phyloP scores from a whole-genome alignment of 495 filamentous ascomycete species.

The Bombardia bombarda region DNA sequence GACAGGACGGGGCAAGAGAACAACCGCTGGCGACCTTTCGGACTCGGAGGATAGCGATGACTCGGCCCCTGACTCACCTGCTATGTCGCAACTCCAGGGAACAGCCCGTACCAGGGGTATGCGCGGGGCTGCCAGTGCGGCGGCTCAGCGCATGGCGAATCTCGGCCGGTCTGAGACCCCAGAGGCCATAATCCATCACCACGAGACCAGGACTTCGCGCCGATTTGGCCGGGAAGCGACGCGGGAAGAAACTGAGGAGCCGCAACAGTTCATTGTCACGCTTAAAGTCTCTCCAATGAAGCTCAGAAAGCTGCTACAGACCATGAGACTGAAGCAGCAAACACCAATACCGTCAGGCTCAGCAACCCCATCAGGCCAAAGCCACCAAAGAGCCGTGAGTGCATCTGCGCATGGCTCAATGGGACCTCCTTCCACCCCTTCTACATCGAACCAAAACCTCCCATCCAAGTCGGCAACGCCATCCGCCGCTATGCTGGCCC shows the following conservation, averaged over 20 bases:
- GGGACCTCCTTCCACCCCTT: conserved; percentile 45
- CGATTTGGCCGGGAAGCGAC: conserved; percentile 47
- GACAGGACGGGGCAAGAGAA: conserved; percentile 48
- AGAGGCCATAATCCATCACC: conserved; percentile 62
- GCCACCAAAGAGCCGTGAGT: conserved; percentile 40
- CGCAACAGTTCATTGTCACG: conserved; percentile 58
- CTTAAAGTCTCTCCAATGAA: conserved; percentile 60
- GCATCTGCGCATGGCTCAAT: conserved; percentile 47
- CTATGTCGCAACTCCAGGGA: conserved; percentile 62
- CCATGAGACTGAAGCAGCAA: conserved; percentile 30
- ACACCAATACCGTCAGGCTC: conserved; percentile 27
- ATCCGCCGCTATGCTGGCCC: conserved; percentile 34
- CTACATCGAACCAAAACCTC: conserved; percentile 18
- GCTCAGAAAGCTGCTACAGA: conserved; percentile 50
- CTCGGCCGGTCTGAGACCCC: conserved; percentile 85
- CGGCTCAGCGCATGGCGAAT: conserved; percentile 65
- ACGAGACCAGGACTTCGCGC: conserved; percentile 61
- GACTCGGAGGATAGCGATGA: conserved; percentile 86
- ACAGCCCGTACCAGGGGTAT: conserved; percentile 83
- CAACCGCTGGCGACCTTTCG: conserved; percentile 60
- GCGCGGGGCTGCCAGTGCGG: conserved; percentile 75
- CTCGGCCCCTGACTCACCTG: conserved; percentile 79
- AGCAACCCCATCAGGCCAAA: conserved; percentile 38
- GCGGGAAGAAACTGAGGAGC: conserved; percentile 67
- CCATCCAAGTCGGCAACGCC: conserved; percentile 26